Base-by-base conservation (phyloP, 2,329 filamentous ascomycete species). In the Trichoderma arundinaceum region DNA sequence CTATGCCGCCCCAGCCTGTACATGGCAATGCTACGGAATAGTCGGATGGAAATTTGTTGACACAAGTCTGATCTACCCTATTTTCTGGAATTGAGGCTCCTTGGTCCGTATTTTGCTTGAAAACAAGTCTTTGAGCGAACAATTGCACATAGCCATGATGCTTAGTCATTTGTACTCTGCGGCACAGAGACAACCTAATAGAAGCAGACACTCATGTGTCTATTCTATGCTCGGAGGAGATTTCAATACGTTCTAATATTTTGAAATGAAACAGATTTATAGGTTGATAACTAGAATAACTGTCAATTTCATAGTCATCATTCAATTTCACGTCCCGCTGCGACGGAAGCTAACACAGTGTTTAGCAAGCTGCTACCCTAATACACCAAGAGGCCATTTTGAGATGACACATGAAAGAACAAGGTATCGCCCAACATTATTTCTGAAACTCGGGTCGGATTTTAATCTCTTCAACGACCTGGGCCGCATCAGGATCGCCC, bases 391-490 rank as follows among this genome's bases (percentile, higher is more conserved):
- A 35, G 4, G 3, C 17, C 10, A 28, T 49, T 22, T 1, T 15
- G 6, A 22, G 10, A 19, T 43, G 15, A 43, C 41, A 13, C 8
- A 15, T 35, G 1, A 3, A 2, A 17, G 0, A 22, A 35, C 12
- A n/a, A 38, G 17, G 19, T 33, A 8, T 13, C 7, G 12, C 17
- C 9, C 10, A 33, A 10, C 4, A 39, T 10, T 35, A 66, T 10
- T 62, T 63, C 41, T 66, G 64, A 33, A 66, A 66, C 7, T 66
- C 64, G 1, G 64, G 19, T 10, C 64, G 41, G 7, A 44, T 19
- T 13, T 66, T 63, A 17, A 66, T 66, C 43, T 66, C 64, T 15
- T 66, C 64, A n/a, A 66, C 19, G 19, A 66, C 19, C 9, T 66
- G 64, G 4, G 19, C 19, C 7, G 64, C 64, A 51, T 66, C 64